Conservation (phyloP, 495 filamentous ascomycete species). For the Collariella sp. region DNA sequence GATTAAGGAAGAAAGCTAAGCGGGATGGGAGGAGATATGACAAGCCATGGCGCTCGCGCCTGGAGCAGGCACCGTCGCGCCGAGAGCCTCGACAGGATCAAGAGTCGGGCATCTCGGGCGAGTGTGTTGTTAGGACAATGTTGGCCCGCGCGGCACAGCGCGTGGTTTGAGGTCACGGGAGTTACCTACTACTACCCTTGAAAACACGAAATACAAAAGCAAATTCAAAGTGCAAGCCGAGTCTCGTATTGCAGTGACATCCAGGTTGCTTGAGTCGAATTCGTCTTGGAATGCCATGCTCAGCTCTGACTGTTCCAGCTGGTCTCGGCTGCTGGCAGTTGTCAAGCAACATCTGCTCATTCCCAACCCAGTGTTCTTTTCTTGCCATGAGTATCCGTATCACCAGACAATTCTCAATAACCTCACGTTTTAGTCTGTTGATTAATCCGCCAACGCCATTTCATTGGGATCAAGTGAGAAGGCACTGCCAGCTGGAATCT, state of each 20-base stretch:
- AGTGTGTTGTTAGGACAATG: neutral
- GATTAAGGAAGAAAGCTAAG: neutral
- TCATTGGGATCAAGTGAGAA: too few relatives aligned
- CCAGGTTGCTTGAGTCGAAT: too few relatives aligned
- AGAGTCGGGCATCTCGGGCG: neutral
- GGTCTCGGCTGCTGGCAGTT: neutral
- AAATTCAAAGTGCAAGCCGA: slow-evolving; percentile 50
- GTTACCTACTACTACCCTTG: neutral
- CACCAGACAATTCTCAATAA: too few relatives aligned
- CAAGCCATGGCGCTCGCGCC: neutral
- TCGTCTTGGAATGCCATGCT: too few relatives aligned
- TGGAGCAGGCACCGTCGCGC: neutral
- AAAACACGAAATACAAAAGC: slow-evolving; percentile 1
- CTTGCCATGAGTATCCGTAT: too few relatives aligned
- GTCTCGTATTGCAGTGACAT: neutral
- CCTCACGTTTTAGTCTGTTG: too few relatives aligned
- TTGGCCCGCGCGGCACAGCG: neutral
- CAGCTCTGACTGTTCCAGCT: neutral
- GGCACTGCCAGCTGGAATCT: too few relatives aligned
- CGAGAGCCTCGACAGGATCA: neutral
- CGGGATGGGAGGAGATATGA: neutral
- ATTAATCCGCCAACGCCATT: too few relatives aligned
- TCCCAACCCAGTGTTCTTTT: too few relatives aligned
- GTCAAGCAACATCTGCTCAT: neutral
- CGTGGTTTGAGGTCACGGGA: neutral